Evolutionary conservation across 129 eudicot species (phyloP), one percentile per base, ranked within the genome.

Genomic region (Ambrosia artemisiifolia): DNA sequence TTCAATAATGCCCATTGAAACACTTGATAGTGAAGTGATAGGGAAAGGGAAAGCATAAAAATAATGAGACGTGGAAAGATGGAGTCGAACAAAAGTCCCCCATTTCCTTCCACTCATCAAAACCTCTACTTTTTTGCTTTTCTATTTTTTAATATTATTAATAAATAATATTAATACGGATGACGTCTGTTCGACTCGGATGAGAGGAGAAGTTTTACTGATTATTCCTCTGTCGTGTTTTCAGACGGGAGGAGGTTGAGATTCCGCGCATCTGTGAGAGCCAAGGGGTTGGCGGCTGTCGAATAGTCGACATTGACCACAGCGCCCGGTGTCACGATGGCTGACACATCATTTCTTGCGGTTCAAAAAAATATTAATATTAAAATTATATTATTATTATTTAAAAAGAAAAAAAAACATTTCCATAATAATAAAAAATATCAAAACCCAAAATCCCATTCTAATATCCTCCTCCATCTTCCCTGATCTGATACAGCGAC

Each of bases 401-500:
- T 24, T 24, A 24, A 24, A 24, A 24, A 24, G 1, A 0, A 24
- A 24, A 24, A 24, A 24, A 24, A 24, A 0, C 0, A 24, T 68
- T 76, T 38, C 64, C 44, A 50, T n/a, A 77, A 61, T 61, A 43
- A 24, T 24, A 74, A 36, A 53, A 20, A 50, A 24, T 36, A 62
- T 47, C 55, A 49, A 59, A 18, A 14, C 63, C 49, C 71, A 50
- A 59, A 18, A 20, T 70, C 49, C 18, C 53, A 38, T 36, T 11
- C 50, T 50, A 62, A 33, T 73, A 60, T 72, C 28, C 28, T 24
- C 28, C 28, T 24, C 28, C 40, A 34, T 32, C 34, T 65, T 63
- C 53, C 63, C 64, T 61, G 80, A 76, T 76, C 81, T 63, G 49
- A 62, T 69, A 18, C 61, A 56, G 11, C 57, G 6, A 44, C 80